Evolutionary conservation across 1,284 basidiomycete genomes (phyloP).

Genomic region (Ustilago hordei): DNA sequence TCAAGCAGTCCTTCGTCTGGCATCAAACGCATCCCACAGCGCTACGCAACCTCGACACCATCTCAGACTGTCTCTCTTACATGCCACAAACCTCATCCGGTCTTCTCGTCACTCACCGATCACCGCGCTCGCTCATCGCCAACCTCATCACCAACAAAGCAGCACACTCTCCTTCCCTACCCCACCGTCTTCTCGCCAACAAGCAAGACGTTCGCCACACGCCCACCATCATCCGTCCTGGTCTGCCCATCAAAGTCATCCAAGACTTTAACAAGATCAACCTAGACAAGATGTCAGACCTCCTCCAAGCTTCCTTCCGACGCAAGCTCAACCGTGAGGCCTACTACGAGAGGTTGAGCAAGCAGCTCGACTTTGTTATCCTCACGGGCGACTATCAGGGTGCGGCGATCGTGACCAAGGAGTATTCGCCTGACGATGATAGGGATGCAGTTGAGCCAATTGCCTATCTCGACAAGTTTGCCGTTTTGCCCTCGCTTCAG

Average conservation of each 20-base stretch:
- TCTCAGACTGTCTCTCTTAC: conserved; percentile 86
- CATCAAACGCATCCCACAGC: conserved; percentile 83
- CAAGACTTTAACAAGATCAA: conserved; percentile 78
- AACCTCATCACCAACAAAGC: conserved; percentile 99
- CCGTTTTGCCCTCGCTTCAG: conserved; percentile 91
- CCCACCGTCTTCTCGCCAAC: conserved; percentile 89
- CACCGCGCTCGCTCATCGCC: conserved; percentile 91
- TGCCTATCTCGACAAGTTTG: conserved; percentile 98
- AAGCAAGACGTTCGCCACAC: conserved; percentile 87
- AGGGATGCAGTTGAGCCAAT: conserved; percentile 71
- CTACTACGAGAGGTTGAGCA: conserved; percentile 84
- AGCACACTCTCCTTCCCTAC: conserved; percentile 91
- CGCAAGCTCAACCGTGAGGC: conserved; percentile 79
- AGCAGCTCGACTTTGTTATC: conserved; percentile 88
- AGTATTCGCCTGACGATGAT: conserved; percentile 71
- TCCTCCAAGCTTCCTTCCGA: conserved; percentile 89
- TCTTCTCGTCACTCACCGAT: conserved; percentile 96
- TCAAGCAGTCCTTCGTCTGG: conserved; percentile 92
- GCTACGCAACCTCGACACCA: conserved; percentile 86
- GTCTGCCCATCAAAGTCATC: conserved; percentile 86
- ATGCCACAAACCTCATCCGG: conserved; percentile 95
- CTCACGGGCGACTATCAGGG: conserved; percentile 96
- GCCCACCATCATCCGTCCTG: conserved; percentile 90
- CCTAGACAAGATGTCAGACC: conserved; percentile 78
- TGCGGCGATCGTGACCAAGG: conserved; percentile 92